Evolutionary conservation across 2,329 filamentous ascomycete genomes (phyloP).

Genomic region (Neofusicoccum cordaticola): DNA sequence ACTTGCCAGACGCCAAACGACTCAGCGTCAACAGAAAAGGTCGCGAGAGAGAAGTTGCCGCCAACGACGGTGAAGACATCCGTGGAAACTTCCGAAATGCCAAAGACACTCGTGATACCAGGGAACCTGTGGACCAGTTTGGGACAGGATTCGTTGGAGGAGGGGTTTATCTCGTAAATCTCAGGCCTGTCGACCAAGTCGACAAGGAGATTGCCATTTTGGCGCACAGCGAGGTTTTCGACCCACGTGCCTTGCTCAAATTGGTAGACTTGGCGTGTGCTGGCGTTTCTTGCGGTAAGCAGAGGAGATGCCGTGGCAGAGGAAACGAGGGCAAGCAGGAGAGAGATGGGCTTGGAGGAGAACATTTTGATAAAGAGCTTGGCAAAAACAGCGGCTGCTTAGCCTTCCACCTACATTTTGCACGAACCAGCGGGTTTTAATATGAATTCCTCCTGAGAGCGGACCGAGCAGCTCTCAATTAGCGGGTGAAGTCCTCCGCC

Average conservation of each 20-base stretch:
- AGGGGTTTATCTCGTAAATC: constrained; percentile 35
- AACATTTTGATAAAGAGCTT: not conserved
- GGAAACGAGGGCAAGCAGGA: not conserved
- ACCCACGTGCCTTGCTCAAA: constrained; percentile 29
- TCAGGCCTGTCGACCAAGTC: constrained; percentile 30
- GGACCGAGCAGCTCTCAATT: not conserved
- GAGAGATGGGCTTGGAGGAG: not conserved
- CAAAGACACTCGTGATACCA: constrained; percentile 26
- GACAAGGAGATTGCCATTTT: constrained; percentile 39
- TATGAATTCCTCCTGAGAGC: not conserved
- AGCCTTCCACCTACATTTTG: not conserved
- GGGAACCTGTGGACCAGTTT: constrained; percentile 30
- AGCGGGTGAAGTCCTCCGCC: not conserved
- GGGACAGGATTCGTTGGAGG: constrained; percentile 17
- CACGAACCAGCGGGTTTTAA: not conserved
- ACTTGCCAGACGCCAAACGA: constrained; percentile 6
- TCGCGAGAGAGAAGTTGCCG: constrained; percentile 13
- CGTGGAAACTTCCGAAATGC: constrained; percentile 35
- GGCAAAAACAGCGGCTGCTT: not conserved
- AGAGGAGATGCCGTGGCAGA: not conserved
- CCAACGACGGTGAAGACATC: constrained; percentile 34
- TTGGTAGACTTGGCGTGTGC: constrained; percentile 22
- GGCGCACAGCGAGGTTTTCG: constrained; percentile 39
- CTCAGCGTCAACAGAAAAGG: constrained; percentile 21
- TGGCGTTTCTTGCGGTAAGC: not conserved